Evolutionary conservation across 1,139 yeast genomes (phyloP).

Genomic region (Blastobotrys capitulatus): DNA sequence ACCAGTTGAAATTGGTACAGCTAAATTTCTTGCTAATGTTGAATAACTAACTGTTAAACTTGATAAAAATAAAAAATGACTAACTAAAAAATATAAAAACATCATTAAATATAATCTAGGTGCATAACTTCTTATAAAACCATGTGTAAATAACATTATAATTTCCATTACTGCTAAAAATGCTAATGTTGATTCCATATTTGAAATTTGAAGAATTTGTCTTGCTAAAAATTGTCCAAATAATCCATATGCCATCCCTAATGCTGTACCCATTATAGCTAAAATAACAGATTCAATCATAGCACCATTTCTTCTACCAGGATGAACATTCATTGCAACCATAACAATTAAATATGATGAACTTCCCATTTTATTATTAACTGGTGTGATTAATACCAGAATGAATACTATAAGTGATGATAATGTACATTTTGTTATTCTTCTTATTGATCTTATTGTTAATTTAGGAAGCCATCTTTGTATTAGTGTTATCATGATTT

Average conservation of each 20-base stretch:
- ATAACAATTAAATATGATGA: slow-evolving; percentile 42
- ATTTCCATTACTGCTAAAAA: slow-evolving; percentile 42
- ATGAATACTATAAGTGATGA: slow-evolving; percentile 39
- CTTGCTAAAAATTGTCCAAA: slow-evolving; percentile 41
- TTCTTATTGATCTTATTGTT: slow-evolving; percentile 3
- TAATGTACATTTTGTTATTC: slow-evolving; percentile 38
- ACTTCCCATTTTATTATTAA: slow-evolving; percentile 35
- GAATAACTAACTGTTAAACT: slow-evolving; percentile 31
- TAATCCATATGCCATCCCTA: slow-evolving; percentile 41
- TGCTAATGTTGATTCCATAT: slow-evolving; percentile 37
- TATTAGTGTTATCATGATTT: background rate
- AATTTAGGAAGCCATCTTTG: background rate
- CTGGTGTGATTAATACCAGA: slow-evolving; percentile 36
- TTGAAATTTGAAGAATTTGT: slow-evolving; percentile 22
- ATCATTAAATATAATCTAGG: slow-evolving; percentile 43
- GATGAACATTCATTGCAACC: slow-evolving; percentile 44
- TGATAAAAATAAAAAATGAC: slow-evolving; percentile 43
- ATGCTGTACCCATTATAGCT: slow-evolving; percentile 37
- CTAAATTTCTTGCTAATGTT: slow-evolving; percentile 34
- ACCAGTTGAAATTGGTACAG: slow-evolving; percentile 42
- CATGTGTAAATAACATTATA: slow-evolving; percentile 43
- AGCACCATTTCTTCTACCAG: slow-evolving; percentile 45
- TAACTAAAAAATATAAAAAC: slow-evolving; percentile 43
- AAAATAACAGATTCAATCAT: slow-evolving; percentile 41
- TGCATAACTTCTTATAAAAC: slow-evolving; percentile 44